Evolutionary conservation across 148 eudicot species (phyloP).

Genomic region (Vaccinium corymbosum): DNA sequence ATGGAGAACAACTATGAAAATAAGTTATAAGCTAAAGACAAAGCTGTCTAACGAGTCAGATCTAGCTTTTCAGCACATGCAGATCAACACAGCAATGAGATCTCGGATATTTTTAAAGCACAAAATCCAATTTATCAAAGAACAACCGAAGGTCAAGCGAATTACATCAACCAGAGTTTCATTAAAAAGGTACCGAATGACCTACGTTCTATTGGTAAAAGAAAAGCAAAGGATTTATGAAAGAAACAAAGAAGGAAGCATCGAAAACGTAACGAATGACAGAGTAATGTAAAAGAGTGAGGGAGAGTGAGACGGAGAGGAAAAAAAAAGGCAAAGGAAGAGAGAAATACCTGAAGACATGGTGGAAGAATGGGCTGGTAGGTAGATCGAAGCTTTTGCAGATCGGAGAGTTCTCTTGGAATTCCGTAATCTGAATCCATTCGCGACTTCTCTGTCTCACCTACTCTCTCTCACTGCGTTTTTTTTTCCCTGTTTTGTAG

Average conservation of each 20-base stretch:
- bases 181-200: neutral
- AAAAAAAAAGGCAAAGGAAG: neutral
- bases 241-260: neutral
- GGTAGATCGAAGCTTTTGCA: constrained; percentile 75
- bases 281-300: too few relatives aligned
- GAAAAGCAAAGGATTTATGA: neutral
- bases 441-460: neutral
- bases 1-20: neutral
- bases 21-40: neutral
- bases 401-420: constrained; percentile 71
- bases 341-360: constrained; percentile 73
- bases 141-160: neutral
- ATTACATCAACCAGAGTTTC: neutral
- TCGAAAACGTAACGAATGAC: neutral
- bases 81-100: constrained; percentile 10
- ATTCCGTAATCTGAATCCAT: constrained; percentile 93
- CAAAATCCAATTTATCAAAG: neutral
- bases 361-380: constrained; percentile 89
- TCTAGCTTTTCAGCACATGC: neutral
- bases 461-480: neutral
- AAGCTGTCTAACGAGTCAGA: neutral
- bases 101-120: neutral
- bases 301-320: neutral
- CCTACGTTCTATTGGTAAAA: neutral
- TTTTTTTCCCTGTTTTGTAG: neutral